Evolutionary conservation across 176 grass and related monocot species (phyloP).

Genomic region (Phragmites australis): DNA sequence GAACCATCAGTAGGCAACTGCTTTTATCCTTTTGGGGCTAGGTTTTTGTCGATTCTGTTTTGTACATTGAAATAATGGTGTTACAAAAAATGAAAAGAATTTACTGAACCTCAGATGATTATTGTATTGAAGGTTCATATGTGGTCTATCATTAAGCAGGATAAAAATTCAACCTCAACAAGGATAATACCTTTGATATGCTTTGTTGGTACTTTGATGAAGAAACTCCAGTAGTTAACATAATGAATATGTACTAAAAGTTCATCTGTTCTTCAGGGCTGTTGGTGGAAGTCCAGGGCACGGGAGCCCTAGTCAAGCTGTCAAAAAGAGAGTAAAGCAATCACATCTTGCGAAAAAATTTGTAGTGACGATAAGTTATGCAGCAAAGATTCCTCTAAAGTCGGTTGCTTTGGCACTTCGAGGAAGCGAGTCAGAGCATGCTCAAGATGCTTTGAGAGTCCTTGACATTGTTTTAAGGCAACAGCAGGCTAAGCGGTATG

Average conservation of each 20-base stretch:
- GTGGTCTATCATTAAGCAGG: conserved; percentile 13
- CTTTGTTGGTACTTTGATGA: conserved; percentile 8
- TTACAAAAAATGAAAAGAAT: background rate
- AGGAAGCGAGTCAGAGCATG: conserved; percentile 59
- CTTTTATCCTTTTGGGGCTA: background rate
- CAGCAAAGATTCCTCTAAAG: conserved; percentile 73
- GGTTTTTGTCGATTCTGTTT: background rate
- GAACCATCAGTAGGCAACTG: conserved; percentile 2
- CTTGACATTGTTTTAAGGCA: conserved; percentile 91
- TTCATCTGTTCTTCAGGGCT: conserved; percentile 42
- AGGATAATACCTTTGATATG: background rate
- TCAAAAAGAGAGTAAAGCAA: conserved; percentile 62
- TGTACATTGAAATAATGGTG: background rate
- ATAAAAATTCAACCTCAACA: background rate
- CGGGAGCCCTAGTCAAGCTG: conserved; percentile 50
- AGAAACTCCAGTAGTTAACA: conserved; percentile 11
- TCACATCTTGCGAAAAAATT: conserved; percentile 69
- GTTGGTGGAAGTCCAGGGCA: conserved; percentile 55
- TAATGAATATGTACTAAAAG: too few relatives aligned
- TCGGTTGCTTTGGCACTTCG: conserved; percentile 61
- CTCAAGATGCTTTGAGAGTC: conserved; percentile 75
- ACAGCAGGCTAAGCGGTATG: conserved; percentile 83
- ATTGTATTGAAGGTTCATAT: background rate
- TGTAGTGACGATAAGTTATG: conserved; percentile 61
- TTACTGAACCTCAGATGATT: background rate